Conservation (phyloP, 441 rosid genomes). For the Gossypium aridum region DNA sequence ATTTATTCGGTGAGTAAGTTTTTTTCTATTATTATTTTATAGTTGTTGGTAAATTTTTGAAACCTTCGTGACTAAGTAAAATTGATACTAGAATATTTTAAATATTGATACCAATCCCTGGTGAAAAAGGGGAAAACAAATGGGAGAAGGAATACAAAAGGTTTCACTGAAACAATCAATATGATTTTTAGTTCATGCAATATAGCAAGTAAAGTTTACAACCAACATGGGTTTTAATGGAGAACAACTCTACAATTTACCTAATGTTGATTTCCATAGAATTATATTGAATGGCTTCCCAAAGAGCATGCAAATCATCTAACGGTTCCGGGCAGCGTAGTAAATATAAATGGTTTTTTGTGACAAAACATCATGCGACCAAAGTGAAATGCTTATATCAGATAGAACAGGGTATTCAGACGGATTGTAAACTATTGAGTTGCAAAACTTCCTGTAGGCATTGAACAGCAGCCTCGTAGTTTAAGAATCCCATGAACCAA, state of each 20-base stretch:
- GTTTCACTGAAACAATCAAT: not conserved
- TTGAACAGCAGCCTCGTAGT: constrained; percentile 60
- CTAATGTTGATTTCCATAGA: constrained; percentile 14
- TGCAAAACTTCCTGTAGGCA: constrained; percentile 45
- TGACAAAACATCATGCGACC: not conserved
- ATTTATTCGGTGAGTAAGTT: too few species aligned
- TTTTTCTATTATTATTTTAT: too few species aligned
- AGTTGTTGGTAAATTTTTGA: too few species aligned
- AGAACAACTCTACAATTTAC: not conserved
- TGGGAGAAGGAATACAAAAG: too few species aligned
- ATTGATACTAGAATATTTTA: too few species aligned
- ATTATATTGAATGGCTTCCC: not conserved
- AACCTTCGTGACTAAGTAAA: too few species aligned
- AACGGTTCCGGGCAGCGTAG: constrained; percentile 8
- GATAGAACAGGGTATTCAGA: constrained; percentile 22
- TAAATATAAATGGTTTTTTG: constrained; percentile 1
- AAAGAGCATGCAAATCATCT: not conserved
- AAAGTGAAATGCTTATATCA: constrained; percentile 9
- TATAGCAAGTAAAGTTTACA: not conserved
- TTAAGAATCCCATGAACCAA: constrained; percentile 93
- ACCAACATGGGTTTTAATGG: not conserved
- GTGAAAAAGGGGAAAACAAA: too few species aligned
- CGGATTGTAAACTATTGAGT: constrained; percentile 30
- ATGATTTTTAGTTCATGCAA: not conserved
- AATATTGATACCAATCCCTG: too few species aligned